phyloP scores from a whole-genome alignment of 148 eudicot genomes.

The Chenopodium album region DNA sequence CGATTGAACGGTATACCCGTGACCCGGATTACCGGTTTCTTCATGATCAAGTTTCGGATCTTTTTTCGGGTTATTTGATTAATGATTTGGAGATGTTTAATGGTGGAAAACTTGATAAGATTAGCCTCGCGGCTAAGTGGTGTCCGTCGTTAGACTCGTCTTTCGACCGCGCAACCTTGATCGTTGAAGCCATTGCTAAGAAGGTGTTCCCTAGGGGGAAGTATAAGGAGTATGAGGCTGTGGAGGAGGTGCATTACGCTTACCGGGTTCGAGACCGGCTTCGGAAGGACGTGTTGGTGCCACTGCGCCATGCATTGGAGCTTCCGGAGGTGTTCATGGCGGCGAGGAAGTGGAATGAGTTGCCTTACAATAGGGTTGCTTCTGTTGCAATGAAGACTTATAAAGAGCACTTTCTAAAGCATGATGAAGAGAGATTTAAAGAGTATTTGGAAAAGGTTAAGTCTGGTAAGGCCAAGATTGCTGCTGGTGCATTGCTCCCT shows the following conservation, averaged over 20 bases:
- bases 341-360: slow-evolving; percentile 20
- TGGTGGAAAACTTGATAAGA: neutral
- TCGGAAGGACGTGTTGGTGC: slow-evolving; percentile 27
- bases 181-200: slow-evolving; percentile 31
- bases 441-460: slow-evolving; percentile 25
- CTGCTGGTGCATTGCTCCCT: slow-evolving; percentile 26
- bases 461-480: slow-evolving; percentile 26
- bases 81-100: slow-evolving; percentile 11
- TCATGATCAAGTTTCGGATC: slow-evolving; percentile 26
- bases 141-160: slow-evolving; percentile 30
- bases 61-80: slow-evolving; percentile 12
- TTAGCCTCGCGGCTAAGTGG: slow-evolving; percentile 34
- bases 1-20: slow-evolving; percentile 9
- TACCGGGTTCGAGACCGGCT: slow-evolving; percentile 30
- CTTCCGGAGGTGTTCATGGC: slow-evolving; percentile 32
- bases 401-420: slow-evolving; percentile 19
- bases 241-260: slow-evolving; percentile 33
- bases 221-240: neutral
- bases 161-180: slow-evolving; percentile 19
- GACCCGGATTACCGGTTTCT: slow-evolving; percentile 28
- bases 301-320: slow-evolving; percentile 26
- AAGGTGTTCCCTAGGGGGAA: slow-evolving; percentile 20
- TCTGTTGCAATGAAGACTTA: slow-evolving; percentile 33
- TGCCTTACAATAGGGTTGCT: slow-evolving; percentile 24
- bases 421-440: slow-evolving; percentile 26